Conservation (phyloP, 2,329 filamentous ascomycete genomes). For the Chalaropsis thielavioides region DNA sequence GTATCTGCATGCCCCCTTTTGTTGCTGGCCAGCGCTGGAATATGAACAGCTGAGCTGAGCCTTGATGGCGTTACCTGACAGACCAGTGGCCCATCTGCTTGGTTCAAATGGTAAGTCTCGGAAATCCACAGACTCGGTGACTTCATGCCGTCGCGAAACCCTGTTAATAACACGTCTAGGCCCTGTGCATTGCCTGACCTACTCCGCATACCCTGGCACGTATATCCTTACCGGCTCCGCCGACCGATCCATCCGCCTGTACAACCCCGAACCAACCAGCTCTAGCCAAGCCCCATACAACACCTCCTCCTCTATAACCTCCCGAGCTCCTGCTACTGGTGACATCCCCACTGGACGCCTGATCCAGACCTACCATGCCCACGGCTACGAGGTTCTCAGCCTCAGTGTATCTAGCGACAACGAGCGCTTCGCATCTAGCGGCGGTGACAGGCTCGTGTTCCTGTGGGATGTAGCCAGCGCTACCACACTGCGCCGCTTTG, state of each 20-base stretch:
- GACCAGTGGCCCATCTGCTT: conserved; percentile 40
- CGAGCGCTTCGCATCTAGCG: conserved; percentile 68
- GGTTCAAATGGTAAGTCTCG: conserved; percentile 41
- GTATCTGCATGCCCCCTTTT: not conserved
- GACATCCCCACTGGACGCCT: conserved; percentile 39
- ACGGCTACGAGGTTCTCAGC: conserved; percentile 84
- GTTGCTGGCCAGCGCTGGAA: not conserved
- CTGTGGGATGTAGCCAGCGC: conserved; percentile 86
- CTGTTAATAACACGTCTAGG: conserved; percentile 30
- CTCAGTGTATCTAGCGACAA: conserved; percentile 64
- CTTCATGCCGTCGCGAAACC: not conserved
- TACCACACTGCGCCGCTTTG: conserved; percentile 61
- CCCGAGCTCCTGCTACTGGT: not conserved
- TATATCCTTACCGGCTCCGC: conserved; percentile 76
- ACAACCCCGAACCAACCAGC: conserved; percentile 52
- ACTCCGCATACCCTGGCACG: conserved; percentile 57
- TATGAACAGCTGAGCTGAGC: conserved; percentile 2
- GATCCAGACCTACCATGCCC: conserved; percentile 77
- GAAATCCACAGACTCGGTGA: not conserved
- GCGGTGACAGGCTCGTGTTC: conserved; percentile 82
- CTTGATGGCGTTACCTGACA: conserved; percentile 33
- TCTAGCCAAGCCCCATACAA: conserved; percentile 22
- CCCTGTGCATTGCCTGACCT: conserved; percentile 56
- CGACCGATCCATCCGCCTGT: conserved; percentile 73
- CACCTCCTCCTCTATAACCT: not conserved